phyloP scores from a whole-genome alignment of 768 basidiomycete genomes.

The Naganishia antarctica region DNA sequence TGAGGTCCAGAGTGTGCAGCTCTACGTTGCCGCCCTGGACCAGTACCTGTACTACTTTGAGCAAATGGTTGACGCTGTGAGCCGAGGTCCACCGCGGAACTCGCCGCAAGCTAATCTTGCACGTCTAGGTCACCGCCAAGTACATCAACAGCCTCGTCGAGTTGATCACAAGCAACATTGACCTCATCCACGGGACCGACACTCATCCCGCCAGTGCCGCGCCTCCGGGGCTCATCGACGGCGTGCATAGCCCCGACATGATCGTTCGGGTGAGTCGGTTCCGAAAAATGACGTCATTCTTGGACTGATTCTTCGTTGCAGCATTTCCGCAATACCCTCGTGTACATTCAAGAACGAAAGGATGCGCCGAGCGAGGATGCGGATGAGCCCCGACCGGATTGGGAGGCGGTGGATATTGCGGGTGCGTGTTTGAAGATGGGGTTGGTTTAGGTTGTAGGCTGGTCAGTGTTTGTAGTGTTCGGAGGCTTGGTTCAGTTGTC shows the following conservation, averaged over 20 bases:
- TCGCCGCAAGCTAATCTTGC: not conserved
- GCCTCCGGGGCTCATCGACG: conserved; percentile 83
- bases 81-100: conserved; percentile 41
- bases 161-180: conserved; percentile 88
- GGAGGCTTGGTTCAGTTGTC: too few species aligned
- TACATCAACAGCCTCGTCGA: conserved; percentile 96
- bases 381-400: conserved; percentile 58
- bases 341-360: conserved; percentile 76
- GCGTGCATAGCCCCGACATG: conserved; percentile 87
- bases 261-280: conserved; percentile 53
- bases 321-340: conserved; percentile 87
- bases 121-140: conserved; percentile 74
- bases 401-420: conserved; percentile 82
- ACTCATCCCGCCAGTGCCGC: conserved; percentile 82
- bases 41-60: conserved; percentile 95
- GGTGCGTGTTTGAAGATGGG: conserved; percentile 89
- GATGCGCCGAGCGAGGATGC: conserved; percentile 43
- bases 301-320: conserved; percentile 50
- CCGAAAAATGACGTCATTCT: not conserved
- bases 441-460: conserved; percentile 44
- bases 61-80: conserved; percentile 80
- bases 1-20: conserved; percentile 90
- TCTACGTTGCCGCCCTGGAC: conserved; percentile 94
- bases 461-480: not conserved
- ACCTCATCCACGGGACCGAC: conserved; percentile 79